Evolutionary conservation across 495 filamentous ascomycete genomes (phyloP).

Genomic region (Mytilinidion resinicola): DNA sequence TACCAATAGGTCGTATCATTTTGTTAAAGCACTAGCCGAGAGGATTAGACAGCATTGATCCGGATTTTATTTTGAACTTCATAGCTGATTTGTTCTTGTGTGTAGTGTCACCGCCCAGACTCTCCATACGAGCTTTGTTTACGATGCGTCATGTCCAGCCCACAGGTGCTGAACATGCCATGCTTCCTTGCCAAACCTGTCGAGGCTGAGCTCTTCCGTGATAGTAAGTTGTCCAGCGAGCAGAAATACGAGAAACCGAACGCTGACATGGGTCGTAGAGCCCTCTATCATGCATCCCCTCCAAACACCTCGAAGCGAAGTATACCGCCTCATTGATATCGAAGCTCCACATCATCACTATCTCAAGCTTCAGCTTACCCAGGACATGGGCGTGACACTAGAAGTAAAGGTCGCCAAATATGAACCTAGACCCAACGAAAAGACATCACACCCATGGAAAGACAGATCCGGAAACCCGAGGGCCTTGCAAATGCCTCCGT

Average conservation of each 20-base stretch:
- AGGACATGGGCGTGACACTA: conserved; percentile 6
- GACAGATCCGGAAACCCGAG: background rate
- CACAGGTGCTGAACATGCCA: conserved; percentile 1
- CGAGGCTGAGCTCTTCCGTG: conserved; percentile 9
- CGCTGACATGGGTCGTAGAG: background rate
- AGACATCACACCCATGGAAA: conserved; percentile 6
- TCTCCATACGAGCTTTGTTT: conserved; percentile 5
- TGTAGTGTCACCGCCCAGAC: conserved; percentile 5
- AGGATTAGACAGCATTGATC: too few species aligned
- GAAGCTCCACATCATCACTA: background rate
- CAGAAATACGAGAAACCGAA: background rate
- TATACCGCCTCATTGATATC: conserved; percentile 6
- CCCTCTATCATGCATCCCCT: conserved; percentile 6
- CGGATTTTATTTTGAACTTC: too few species aligned
- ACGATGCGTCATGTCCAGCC: background rate
- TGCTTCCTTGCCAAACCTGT: conserved; percentile 10
- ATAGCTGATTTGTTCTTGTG: too few species aligned
- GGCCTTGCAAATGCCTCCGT: conserved; percentile 7
- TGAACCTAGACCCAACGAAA: conserved; percentile 4
- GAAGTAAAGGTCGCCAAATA: background rate
- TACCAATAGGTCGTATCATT: too few species aligned
- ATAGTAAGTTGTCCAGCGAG: conserved; percentile 2
- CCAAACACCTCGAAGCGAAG: background rate
- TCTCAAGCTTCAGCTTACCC: conserved; percentile 1
- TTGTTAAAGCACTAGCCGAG: too few species aligned